These are phyloP conservation scores for Telfairia occidentalis DNA, from an alignment of 331 rosid species.

Conservation along the genomic window DNA sequence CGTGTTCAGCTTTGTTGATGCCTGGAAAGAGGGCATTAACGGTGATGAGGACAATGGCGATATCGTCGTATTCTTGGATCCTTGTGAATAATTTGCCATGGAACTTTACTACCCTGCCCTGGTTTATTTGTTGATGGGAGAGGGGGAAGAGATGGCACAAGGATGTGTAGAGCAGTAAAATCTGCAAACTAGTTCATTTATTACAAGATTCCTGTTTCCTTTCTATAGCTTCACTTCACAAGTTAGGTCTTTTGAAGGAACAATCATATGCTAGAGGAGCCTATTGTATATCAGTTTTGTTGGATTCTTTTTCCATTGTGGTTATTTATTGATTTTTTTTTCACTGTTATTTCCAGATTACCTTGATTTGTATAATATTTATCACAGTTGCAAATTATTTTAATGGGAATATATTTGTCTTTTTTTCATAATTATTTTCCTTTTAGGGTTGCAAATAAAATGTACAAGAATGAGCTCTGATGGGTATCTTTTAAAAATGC, in stretches of 20 bases:
- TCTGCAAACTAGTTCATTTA: background rate
- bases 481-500: background rate
- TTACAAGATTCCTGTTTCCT: background rate
- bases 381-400: background rate
- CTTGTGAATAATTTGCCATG: background rate
- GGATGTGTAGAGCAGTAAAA: background rate
- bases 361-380: conserved; percentile 1
- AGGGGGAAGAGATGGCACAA: background rate
- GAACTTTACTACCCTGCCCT: conserved; percentile 1
- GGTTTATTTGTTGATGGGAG: conserved; percentile 5
- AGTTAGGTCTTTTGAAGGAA: background rate
- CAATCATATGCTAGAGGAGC: background rate
- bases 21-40: background rate
- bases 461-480: background rate
- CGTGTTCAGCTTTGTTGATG: background rate
- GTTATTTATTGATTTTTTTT: conserved; percentile 4
- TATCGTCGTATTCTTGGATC: background rate
- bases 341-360: background rate
- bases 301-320: background rate
- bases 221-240: background rate
- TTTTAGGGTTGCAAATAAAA: too few species aligned
- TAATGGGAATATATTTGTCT: background rate
- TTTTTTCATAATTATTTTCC: background rate
- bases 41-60: background rate
- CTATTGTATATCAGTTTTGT: conserved; percentile 4